Evolutionary conservation across 2,329 filamentous ascomycete species (phyloP).

Genomic region (Pyrenochaeta sp.): DNA sequence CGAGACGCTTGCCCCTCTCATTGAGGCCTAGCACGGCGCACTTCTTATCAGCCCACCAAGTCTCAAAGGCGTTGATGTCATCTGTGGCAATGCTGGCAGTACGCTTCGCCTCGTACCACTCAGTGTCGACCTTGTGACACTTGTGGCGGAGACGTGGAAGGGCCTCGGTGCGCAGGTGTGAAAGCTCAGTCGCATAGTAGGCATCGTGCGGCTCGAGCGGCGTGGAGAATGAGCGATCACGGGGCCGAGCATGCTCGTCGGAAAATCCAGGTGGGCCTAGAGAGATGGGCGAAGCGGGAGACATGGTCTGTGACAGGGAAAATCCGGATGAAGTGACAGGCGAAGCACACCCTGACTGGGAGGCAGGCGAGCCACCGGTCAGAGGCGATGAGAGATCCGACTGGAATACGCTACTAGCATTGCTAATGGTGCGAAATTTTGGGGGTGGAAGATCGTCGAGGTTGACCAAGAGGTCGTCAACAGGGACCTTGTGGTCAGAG

Average conservation of each 20-base stretch:
- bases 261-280: constrained; percentile 27
- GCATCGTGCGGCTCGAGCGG: constrained; percentile 46
- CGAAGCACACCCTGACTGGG: constrained; percentile 36
- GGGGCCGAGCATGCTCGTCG: constrained; percentile 23
- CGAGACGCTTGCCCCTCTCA: constrained; percentile 38
- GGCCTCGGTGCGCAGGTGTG: constrained; percentile 50
- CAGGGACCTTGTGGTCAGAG: constrained; percentile 23
- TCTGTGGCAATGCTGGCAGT: constrained; percentile 18
- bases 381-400: constrained; percentile 36
- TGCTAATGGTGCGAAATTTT: constrained; percentile 38
- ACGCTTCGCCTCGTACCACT: constrained; percentile 44
- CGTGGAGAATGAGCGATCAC: constrained; percentile 43
- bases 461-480: constrained; percentile 33
- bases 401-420: constrained; percentile 39
- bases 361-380: constrained; percentile 32
- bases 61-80: constrained; percentile 46
- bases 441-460: constrained; percentile 35
- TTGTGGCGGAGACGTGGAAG: constrained; percentile 55
- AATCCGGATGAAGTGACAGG: constrained; percentile 26
- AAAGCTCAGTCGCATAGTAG: constrained; percentile 47
- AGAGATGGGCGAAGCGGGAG: constrained; percentile 41
- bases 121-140: constrained; percentile 43
- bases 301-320: constrained; percentile 30
- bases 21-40: constrained; percentile 42
- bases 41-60: constrained; percentile 52